phyloP scores from a whole-genome alignment of 495 filamentous ascomycete genomes.

The Wilcoxina mikolae region DNA sequence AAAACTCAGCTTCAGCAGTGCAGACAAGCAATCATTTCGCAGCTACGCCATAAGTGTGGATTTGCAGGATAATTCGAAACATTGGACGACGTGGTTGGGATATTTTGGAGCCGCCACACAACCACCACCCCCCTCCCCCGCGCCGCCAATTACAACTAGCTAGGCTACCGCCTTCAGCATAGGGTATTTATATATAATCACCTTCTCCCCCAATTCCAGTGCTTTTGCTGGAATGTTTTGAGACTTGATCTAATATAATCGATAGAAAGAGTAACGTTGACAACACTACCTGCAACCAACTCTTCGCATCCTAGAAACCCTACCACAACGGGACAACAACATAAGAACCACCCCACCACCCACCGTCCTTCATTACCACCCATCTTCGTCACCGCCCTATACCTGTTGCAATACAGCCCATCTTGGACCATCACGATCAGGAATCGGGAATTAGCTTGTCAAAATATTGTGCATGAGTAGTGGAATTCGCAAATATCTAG shows the following conservation, averaged over 20 bases:
- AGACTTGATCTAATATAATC: conserved; percentile 6
- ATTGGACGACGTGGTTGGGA: conserved; percentile 8
- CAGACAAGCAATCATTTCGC: neutral
- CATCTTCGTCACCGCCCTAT: no score
- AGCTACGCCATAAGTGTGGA: neutral
- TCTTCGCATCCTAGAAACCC: neutral
- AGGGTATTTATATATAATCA: conserved; percentile 10
- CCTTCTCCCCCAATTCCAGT: neutral
- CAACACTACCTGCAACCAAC: neutral
- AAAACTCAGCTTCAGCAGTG: no score
- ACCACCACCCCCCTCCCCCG: neutral
- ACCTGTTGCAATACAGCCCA: no score
- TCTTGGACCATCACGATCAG: neutral
- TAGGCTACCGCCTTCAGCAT: neutral
- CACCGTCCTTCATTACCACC: no score
- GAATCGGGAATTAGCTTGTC: neutral
- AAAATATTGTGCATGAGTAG: neutral
- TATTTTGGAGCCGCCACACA: conserved; percentile 4
- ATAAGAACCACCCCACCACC: neutral
- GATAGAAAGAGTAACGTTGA: conserved; percentile 5
- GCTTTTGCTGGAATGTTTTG: conserved; percentile 2
- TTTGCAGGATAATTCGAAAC: conserved; percentile 5
- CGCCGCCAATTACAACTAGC: neutral
- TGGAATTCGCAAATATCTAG: neutral
- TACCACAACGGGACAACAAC: neutral